Conservation (phyloP, 305 asterid species). For the Fraxinus paxiana region DNA sequence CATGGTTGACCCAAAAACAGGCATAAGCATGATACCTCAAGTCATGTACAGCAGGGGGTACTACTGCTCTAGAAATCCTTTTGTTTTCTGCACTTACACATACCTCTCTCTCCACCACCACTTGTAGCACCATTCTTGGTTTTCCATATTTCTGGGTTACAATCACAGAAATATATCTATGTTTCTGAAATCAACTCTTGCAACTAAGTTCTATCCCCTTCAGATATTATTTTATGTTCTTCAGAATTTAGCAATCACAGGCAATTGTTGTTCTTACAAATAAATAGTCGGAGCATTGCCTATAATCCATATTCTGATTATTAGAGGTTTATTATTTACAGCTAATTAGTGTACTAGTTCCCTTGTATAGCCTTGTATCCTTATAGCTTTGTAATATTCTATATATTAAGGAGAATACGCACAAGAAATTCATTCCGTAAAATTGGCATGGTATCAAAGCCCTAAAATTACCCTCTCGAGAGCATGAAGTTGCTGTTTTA, state of each 20-base stretch:
- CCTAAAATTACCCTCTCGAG: no score
- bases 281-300: background rate
- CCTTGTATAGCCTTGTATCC: no score
- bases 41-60: slow-evolving; percentile 92
- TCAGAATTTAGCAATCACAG: background rate
- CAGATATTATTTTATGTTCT: background rate
- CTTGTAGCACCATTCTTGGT: slow-evolving; percentile 11
- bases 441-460: no score
- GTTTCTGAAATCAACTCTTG: background rate
- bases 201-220: background rate
- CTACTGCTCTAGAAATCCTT: slow-evolving; percentile 29
- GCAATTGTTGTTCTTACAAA: background rate
- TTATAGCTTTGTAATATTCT: no score
- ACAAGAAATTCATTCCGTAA: no score
- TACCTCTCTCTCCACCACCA: background rate
- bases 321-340: no score
- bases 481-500: no score
- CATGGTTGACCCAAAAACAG: slow-evolving; percentile 87
- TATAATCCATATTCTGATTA: background rate
- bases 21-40: slow-evolving; percentile 93
- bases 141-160: background rate
- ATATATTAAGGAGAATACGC: no score
- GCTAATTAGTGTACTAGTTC: no score
- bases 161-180: background rate
- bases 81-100: slow-evolving; percentile 1